These are phyloP conservation scores for Penicillium capsulatum DNA, from an alignment of 2,329 filamentous ascomycete genomes.

Conservation along the genomic window DNA sequence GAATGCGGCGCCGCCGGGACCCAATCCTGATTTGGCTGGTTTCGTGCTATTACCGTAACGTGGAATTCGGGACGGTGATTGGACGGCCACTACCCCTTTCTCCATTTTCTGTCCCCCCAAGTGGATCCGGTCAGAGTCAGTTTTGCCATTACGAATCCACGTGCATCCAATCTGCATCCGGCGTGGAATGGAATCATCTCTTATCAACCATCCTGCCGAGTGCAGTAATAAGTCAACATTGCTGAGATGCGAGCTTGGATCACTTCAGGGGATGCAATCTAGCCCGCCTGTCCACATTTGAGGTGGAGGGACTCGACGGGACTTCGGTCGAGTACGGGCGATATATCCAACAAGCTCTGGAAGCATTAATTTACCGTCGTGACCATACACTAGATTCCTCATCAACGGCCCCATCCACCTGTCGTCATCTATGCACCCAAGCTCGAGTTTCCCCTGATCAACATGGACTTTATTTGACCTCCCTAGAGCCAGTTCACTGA, in stretches of 20 bases:
- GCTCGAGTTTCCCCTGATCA: conserved; percentile 15
- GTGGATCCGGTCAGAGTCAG: too few species aligned
- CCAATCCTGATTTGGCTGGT: conserved; percentile 12
- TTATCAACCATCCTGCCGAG: too few species aligned
- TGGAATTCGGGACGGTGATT: background rate
- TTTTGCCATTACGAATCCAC: too few species aligned
- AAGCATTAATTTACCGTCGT: background rate
- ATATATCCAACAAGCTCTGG: too few species aligned
- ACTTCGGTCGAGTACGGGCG: too few species aligned
- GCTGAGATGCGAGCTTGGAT: too few species aligned
- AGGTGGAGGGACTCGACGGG: too few species aligned
- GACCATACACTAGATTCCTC: conserved; percentile 1
- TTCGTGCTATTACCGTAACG: conserved; percentile 11
- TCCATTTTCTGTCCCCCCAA: conserved; percentile 4
- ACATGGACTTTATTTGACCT: conserved; percentile 2
- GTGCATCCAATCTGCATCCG: too few species aligned
- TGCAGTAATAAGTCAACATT: too few species aligned
- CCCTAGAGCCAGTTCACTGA: background rate
- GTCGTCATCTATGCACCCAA: conserved; percentile 17
- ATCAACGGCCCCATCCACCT: conserved; percentile 10
- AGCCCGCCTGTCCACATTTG: too few species aligned
- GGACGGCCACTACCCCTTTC: conserved; percentile 10
- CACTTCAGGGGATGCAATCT: too few species aligned
- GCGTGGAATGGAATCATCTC: too few species aligned
- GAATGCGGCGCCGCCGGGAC: conserved; percentile 17